Evolutionary conservation across 2,329 filamentous ascomycete genomes (phyloP).

Genomic region (Epichloe typhina): DNA sequence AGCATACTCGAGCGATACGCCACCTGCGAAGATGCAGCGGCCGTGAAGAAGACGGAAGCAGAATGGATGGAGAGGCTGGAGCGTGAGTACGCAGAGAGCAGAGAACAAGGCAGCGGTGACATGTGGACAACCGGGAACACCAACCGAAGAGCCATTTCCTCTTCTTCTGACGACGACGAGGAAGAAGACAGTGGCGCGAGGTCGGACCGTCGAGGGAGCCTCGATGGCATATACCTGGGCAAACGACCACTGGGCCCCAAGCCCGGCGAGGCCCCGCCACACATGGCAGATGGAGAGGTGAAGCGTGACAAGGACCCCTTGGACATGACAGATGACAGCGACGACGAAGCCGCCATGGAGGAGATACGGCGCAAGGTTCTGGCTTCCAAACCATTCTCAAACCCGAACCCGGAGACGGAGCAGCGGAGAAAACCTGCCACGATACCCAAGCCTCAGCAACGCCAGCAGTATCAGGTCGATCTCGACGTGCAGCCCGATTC

Average conservation of each 20-base stretch:
- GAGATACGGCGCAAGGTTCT: slow-evolving; percentile 84
- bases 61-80: slow-evolving; percentile 86
- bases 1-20: slow-evolving; percentile 74
- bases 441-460: slow-evolving; percentile 44
- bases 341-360: slow-evolving; percentile 61
- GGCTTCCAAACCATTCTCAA: slow-evolving; percentile 73
- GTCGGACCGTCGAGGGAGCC: slow-evolving; percentile 27
- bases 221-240: slow-evolving; percentile 49
- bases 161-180: slow-evolving; percentile 34
- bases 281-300: slow-evolving; percentile 12
- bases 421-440: slow-evolving; percentile 46
- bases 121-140: slow-evolving; percentile 87
- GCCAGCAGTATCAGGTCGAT: slow-evolving; percentile 37
- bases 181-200: slow-evolving; percentile 25
- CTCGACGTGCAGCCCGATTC: slow-evolving; percentile 46
- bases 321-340: slow-evolving; percentile 71
- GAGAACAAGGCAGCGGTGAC: slow-evolving; percentile 57
- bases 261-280: slow-evolving; percentile 3
- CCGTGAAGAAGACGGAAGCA: slow-evolving; percentile 71
- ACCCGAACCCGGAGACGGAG: slow-evolving; percentile 32
- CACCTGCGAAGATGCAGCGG: slow-evolving; percentile 66
- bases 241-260: slow-evolving; percentile 28
- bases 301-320: slow-evolving; percentile 50
- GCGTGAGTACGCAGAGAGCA: slow-evolving; percentile 71
- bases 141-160: slow-evolving; percentile 49